These are phyloP conservation scores for Fusarium siculi DNA, from an alignment of 2,329 filamentous ascomycete genomes.

Conservation along the genomic window DNA sequence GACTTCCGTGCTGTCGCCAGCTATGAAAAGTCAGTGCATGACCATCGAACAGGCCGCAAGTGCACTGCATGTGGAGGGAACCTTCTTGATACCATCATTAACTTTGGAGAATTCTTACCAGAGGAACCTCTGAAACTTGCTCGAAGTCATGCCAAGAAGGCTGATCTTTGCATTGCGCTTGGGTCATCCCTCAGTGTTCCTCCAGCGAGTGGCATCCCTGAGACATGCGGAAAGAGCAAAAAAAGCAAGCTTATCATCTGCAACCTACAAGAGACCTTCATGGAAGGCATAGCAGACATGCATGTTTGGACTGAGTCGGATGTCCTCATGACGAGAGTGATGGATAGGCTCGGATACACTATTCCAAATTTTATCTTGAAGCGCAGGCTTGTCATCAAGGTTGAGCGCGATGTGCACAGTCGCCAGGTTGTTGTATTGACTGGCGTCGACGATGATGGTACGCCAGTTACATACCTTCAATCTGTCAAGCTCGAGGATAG, in stretches of 20 bases:
- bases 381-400: constrained; percentile 47
- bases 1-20: constrained; percentile 58
- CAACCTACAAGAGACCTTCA: constrained; percentile 57
- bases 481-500: constrained; percentile 54
- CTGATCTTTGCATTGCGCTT: constrained; percentile 59
- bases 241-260: constrained; percentile 54
- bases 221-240: constrained; percentile 46
- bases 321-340: constrained; percentile 53
- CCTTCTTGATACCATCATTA: constrained; percentile 58
- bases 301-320: constrained; percentile 52
- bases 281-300: constrained; percentile 49
- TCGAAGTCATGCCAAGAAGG: constrained; percentile 50
- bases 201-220: constrained; percentile 55
- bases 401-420: constrained; percentile 36
- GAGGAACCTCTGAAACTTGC: constrained; percentile 48
- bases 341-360: constrained; percentile 50
- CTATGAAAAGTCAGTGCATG: constrained; percentile 54
- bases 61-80: constrained; percentile 52
- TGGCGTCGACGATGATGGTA: constrained; percentile 55
- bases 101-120: constrained; percentile 55
- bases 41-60: constrained; percentile 59
- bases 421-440: constrained; percentile 43
- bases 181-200: constrained; percentile 58
- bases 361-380: constrained; percentile 54
- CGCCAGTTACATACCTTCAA: constrained; percentile 53